Base-by-base conservation (phyloP, 352 stramenopile species). In the Globisporangium spiculum region DNA sequence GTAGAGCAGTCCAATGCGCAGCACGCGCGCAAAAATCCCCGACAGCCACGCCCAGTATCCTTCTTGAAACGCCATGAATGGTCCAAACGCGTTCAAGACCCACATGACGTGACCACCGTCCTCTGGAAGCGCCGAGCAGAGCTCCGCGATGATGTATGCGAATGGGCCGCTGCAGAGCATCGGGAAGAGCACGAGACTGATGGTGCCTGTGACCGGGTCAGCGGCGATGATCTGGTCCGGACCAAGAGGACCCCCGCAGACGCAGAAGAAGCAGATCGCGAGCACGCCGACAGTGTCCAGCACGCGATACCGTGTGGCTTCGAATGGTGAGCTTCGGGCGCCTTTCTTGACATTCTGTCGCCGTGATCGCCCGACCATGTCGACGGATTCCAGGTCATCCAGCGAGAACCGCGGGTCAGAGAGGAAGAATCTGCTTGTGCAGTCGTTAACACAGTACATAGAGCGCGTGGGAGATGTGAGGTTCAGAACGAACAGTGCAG, bases 141-240 rank as follows among this genome's bases (percentile, higher is more conserved):
- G 74, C 74, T 98, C 92, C 4, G 91, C 88, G 16, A 94, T 96
- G 34, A 98, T 89, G 34, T 96, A 75, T 14, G 88, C 89, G 69
- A 97, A 91, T 7, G 90, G 92, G 3, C 94, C 53, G 1, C 76
- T 91, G 85, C 87, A 97, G 10, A 98, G 66, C 16, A 98, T 75
- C 1, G 91, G 91, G 46, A 68, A 76, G 4, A 76, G 59, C 24
- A 74, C 53, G 18, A 74, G 48, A 7, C 63, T 65, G 20, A 70
- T 60, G 30, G 67, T 67, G 12, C 70, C 70, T 6, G 62, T 67
- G 14, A 75, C 66, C 1, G 70, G 70, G 26, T 72, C 70, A n/a
- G 59, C 57, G 8, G 67, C 63, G 27, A 75, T 72, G 66, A 75
- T 71, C 32, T 60, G 59, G 58, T 72, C 66, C 0, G 70, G 67